These are phyloP conservation scores for Thecamonas trahens DNA, from an alignment of 78 protist species.

Conservation along the genomic window DNA sequence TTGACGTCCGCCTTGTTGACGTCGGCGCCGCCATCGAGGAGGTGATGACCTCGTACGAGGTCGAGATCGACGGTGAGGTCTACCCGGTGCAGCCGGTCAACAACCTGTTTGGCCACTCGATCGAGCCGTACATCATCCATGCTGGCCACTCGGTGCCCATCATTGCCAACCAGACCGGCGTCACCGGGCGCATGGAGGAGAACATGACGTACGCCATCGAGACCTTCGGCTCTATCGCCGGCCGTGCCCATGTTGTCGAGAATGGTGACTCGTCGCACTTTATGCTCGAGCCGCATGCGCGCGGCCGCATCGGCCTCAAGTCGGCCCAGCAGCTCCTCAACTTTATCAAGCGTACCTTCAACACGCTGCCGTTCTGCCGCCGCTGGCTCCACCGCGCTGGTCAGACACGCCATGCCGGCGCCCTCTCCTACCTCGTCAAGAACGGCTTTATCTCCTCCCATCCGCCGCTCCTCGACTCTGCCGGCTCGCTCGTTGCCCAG, in stretches of 20 bases:
- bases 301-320: constrained; percentile 13
- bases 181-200: constrained; percentile 75
- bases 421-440: constrained; percentile 76
- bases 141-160: constrained; percentile 96
- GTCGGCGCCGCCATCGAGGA: constrained; percentile 95
- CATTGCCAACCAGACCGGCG: constrained; percentile 48
- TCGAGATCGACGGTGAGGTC: constrained; percentile 86
- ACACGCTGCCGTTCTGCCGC: constrained; percentile 94
- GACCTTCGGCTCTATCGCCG: constrained; percentile 98
- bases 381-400: constrained; percentile 68
- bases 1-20: constrained; percentile 91
- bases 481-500: constrained; percentile 90
- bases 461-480: constrained; percentile 92
- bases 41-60: constrained; percentile 93
- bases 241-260: constrained; percentile 77
- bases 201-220: constrained; percentile 98
- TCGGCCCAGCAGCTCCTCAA: constrained; percentile 70
- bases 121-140: constrained; percentile 85
- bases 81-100: constrained; percentile 76
- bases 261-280: constrained; percentile 87
- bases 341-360: constrained; percentile 77
- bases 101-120: constrained; percentile 95
- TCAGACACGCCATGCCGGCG: constrained; percentile 13
- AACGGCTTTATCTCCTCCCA: constrained; percentile 57
- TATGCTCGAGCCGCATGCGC: constrained; percentile 64